Evolutionary conservation across 306 rosid genomes (phyloP).

Genomic region (Astragalus membranaceus): DNA sequence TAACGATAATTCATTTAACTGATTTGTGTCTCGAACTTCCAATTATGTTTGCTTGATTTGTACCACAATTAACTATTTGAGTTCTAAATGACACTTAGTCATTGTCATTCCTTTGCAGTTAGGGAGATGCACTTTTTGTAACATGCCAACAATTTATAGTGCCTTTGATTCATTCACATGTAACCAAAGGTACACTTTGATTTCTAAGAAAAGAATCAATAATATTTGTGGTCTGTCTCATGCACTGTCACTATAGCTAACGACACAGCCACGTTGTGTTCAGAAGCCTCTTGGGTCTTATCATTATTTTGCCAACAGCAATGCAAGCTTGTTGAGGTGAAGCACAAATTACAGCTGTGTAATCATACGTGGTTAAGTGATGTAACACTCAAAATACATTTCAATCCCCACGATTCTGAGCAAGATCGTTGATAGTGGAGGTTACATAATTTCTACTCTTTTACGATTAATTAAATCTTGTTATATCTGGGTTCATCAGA

Average conservation of each 20-base stretch:
- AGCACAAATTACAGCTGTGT: background rate
- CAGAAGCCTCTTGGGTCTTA: slow-evolving; percentile 28
- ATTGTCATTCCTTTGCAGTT: slow-evolving; percentile 26
- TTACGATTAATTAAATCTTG: no score
- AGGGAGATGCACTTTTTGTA: slow-evolving; percentile 22
- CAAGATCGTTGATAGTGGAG: no score
- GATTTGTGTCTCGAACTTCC: slow-evolving; percentile 16
- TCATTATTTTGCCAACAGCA: slow-evolving; percentile 33
- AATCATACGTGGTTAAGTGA: background rate
- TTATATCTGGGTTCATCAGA: no score
- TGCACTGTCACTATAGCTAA: slow-evolving; percentile 56
- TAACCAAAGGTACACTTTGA: slow-evolving; percentile 21
- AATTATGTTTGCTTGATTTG: slow-evolving; percentile 34
- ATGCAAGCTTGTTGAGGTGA: slow-evolving; percentile 20
- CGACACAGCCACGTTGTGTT: slow-evolving; percentile 59
- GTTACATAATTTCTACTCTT: no score
- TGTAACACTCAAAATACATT: background rate
- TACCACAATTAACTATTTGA: slow-evolving; percentile 22
- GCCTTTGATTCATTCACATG: slow-evolving; percentile 31
- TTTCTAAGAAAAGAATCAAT: slow-evolving; percentile 29
- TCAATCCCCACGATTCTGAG: no score
- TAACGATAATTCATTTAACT: slow-evolving; percentile 23
- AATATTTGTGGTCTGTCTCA: slow-evolving; percentile 29
- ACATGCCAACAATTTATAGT: slow-evolving; percentile 25
- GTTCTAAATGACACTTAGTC: slow-evolving; percentile 41